A percentile compares a stretch with the other conserved stretches of the same genome.
Evolutionary conservation across 768 basidiomycete species (phyloP).

Genomic region (Termitomyces bulborhizus): DNA sequence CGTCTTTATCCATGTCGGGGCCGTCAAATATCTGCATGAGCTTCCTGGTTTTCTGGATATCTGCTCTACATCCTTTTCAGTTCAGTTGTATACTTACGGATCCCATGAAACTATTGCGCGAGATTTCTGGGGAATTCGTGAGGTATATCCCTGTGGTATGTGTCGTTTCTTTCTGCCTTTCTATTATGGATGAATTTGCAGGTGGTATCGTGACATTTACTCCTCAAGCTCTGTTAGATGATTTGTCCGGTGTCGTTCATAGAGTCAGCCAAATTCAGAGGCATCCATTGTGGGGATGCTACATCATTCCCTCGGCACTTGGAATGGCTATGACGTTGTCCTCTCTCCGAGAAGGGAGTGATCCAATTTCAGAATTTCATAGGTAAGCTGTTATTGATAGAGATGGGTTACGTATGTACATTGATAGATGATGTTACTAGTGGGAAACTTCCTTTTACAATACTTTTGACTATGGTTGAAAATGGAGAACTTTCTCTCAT

Average conservation of each 20-base stretch:
- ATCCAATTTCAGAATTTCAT: constrained; percentile 35
- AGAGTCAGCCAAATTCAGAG: constrained; percentile 45
- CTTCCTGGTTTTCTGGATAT: constrained; percentile 45
- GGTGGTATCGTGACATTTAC: constrained; percentile 75
- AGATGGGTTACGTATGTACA: background rate
- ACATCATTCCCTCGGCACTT: constrained; percentile 58
- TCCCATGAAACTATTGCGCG: constrained; percentile 46
- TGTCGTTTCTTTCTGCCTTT: background rate
- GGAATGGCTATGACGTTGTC: constrained; percentile 43
- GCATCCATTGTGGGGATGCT: constrained; percentile 66
- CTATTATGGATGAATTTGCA: constrained; percentile 16
- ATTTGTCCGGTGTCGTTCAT: constrained; percentile 40
- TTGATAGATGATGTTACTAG: constrained; percentile 19
- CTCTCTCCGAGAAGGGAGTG: constrained; percentile 22
- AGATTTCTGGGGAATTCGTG: constrained; percentile 51
- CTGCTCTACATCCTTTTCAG: constrained; percentile 33
- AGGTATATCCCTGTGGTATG: constrained; percentile 59
- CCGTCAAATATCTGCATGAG: constrained; percentile 41
- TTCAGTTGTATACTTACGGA: constrained; percentile 66
- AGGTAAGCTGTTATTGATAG: constrained; percentile 23
- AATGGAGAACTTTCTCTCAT: constrained; percentile 51
- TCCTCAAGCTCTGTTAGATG: constrained; percentile 50
- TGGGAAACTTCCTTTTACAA: constrained; percentile 30
- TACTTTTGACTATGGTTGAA: constrained; percentile 43
- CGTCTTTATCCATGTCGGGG: constrained; percentile 63